Base-by-base conservation (phyloP, 2,329 filamentous ascomycete genomes). In the Fusarium transvaalense region DNA sequence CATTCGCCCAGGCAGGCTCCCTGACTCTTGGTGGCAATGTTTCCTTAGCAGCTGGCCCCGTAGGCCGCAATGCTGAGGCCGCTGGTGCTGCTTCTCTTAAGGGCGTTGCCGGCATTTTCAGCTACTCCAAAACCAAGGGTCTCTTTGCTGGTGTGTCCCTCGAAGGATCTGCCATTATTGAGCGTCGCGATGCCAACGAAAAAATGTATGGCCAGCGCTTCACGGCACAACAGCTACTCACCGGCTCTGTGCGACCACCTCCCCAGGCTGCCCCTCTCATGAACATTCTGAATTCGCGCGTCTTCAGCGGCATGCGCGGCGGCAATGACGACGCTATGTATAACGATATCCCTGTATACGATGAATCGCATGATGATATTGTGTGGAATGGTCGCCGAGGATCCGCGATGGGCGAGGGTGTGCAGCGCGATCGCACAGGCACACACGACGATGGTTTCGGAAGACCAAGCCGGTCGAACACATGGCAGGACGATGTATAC, bases 121-220 rank as follows among this genome's bases (percentile, higher is more conserved):
- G 92, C 75, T 99, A 99, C 85, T 96, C 92, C 78, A 98, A 97
- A 82, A 99, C 96, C 14, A 98, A 97, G 83, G 96, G 96, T 21
- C 83, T 99, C 32, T 99, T 99, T 74, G 96, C 96, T 7, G 96
- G 96, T 76, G 94, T 99, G 47, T 97, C 92, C 72, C 83, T 99
- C 71, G 96, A 99, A 79, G 96, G 96, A 23, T 95, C 92, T 65
- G 94, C 92, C 54, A 91, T 99, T 69, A 92, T 98, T 68, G 96
- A 99, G 82, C 89, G 96, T 68, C 91, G 94, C 81, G 96, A 99
- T 80, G 96, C 96, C 73, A 99, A 99, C 77, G 92, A 97, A 82
- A 97, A 97, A 82, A 87, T 99, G 64, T 99, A 99, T 79, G 92
- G 93, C 66, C 88, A 91, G 61, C 89, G 92, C 64, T 87, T 92